Conservation (phyloP, 768 basidiomycete genomes). For the Termitomyces sp. region DNA sequence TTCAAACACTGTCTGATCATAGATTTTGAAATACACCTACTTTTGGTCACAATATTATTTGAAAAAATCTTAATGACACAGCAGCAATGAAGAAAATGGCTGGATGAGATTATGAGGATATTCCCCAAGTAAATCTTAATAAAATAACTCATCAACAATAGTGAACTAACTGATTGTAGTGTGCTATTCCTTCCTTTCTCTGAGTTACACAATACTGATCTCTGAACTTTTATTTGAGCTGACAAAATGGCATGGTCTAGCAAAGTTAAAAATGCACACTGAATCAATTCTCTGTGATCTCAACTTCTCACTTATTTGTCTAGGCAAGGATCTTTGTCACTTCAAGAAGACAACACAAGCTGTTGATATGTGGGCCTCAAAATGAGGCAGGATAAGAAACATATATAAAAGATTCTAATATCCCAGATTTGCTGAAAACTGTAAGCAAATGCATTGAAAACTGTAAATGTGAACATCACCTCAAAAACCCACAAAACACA, state of each 20-base stretch:
- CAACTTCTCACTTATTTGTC: slow-evolving; percentile 1
- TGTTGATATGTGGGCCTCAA: too few relatives aligned
- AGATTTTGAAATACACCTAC: slow-evolving; percentile 6
- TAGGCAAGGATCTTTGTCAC: slow-evolving; percentile 6
- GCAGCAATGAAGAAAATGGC: slow-evolving; percentile 19
- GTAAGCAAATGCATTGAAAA: too few relatives aligned
- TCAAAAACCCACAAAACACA: too few relatives aligned
- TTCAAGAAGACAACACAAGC: slow-evolving; percentile 8
- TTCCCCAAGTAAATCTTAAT: slow-evolving; percentile 27
- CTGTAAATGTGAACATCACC: too few relatives aligned
- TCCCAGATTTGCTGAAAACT: too few relatives aligned
- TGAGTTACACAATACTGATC: slow-evolving; percentile 12
- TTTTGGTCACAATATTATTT: slow-evolving; percentile 16
- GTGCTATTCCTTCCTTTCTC: slow-evolving; percentile 9
- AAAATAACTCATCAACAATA: too few relatives aligned
- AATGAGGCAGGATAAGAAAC: too few relatives aligned
- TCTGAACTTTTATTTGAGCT: slow-evolving; percentile 16
- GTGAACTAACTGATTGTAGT: slow-evolving; percentile 5
- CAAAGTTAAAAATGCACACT: slow-evolving; percentile 20
- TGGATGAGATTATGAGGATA: slow-evolving; percentile 25
- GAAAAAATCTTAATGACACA: slow-evolving; percentile 16
- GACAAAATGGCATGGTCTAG: slow-evolving; percentile 20
- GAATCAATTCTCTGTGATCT: slow-evolving; percentile 6
- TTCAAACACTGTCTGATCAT: too few relatives aligned
- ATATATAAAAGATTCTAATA: too few relatives aligned